Evolutionary conservation across 2,329 filamentous ascomycete species (phyloP).

Genomic region (Chaetomiaceae sp.): DNA sequence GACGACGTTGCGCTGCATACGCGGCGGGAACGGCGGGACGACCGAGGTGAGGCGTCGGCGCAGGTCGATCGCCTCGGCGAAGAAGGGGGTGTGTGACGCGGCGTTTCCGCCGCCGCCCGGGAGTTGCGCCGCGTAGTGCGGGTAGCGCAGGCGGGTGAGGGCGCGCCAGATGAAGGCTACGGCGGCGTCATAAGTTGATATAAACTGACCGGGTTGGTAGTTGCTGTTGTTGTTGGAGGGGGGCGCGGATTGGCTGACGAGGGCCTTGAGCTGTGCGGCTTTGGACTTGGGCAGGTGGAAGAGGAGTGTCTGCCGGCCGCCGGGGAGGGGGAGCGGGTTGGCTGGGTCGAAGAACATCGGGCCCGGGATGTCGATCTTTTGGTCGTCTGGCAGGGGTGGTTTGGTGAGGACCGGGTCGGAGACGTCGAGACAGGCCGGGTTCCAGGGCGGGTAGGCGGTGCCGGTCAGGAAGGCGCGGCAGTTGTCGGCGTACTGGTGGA

Average conservation of each 20-base stretch:
- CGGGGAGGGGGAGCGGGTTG: constrained; percentile 20
- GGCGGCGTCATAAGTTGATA: constrained; percentile 43
- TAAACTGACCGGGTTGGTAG: too few species aligned
- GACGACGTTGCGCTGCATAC: constrained; percentile 35
- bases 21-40: constrained; percentile 28
- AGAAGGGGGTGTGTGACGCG: constrained; percentile 26
- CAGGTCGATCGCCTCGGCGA: constrained; percentile 36
- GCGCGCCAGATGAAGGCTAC: constrained; percentile 38
- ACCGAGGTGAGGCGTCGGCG: constrained; percentile 26
- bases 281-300: constrained; percentile 42
- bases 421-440: constrained; percentile 31
- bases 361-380: constrained; percentile 29
- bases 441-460: constrained; percentile 29
- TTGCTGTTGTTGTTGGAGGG: too few species aligned
- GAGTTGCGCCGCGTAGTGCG: too few species aligned
- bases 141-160: too few species aligned
- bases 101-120: too few species aligned
- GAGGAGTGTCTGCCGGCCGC: constrained; percentile 30
- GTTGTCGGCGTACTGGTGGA: constrained; percentile 38
- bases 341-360: constrained; percentile 23
- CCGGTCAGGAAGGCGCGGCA: constrained; percentile 30
- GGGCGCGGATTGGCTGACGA: constrained; percentile 29
- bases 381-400: constrained; percentile 23
- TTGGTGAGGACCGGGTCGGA: constrained; percentile 30
- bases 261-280: constrained; percentile 33